phyloP scores from a whole-genome alignment of 371 early-diverging fungal genomes.

The Nematocida sp. region DNA sequence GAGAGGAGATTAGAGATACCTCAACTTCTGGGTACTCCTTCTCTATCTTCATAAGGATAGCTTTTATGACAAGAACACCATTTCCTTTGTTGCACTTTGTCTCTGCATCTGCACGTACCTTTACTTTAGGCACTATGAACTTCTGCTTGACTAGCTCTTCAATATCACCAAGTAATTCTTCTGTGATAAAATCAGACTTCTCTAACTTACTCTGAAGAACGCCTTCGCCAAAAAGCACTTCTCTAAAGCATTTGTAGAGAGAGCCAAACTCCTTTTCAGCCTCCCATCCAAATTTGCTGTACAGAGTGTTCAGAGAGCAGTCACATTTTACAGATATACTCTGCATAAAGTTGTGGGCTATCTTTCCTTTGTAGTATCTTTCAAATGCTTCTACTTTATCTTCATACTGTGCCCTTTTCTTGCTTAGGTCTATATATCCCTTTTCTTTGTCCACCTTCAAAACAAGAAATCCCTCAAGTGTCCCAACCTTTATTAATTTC shows the following conservation, averaged over 20 bases:
- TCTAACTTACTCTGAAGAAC: slow-evolving; percentile 55
- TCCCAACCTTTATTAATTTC: slow-evolving; percentile 89
- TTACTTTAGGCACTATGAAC: slow-evolving; percentile 62
- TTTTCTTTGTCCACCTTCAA: slow-evolving; percentile 95
- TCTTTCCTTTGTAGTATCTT: slow-evolving; percentile 87
- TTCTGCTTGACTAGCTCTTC: slow-evolving; percentile 62
- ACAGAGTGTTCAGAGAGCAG: slow-evolving; percentile 77
- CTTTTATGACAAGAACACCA: slow-evolving; percentile 91
- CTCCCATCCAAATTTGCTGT: slow-evolving; percentile 88
- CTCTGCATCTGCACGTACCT: slow-evolving; percentile 78
- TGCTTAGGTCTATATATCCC: slow-evolving; percentile 97
- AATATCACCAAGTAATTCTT: slow-evolving; percentile 28
- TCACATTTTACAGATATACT: slow-evolving; percentile 85
- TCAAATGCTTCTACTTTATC: slow-evolving; percentile 88
- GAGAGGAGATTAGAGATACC: slow-evolving; percentile 62
- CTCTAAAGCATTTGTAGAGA: slow-evolving; percentile 84
- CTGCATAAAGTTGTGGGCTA: slow-evolving; percentile 77
- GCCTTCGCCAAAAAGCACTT: slow-evolving; percentile 71
- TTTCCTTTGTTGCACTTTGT: slow-evolving; percentile 88
- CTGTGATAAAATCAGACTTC: slow-evolving; percentile 54
- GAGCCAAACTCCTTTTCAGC: slow-evolving; percentile 91
- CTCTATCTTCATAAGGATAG: slow-evolving; percentile 83
- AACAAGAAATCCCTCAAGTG: slow-evolving; percentile 90
- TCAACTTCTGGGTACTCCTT: slow-evolving; percentile 72
- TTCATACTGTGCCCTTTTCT: slow-evolving; percentile 90